Evolutionary conservation across 2,329 filamentous ascomycete species (phyloP), one percentile per base, ranked within the genome.

Genomic region (Tolypocladium cylindrosporum): DNA sequence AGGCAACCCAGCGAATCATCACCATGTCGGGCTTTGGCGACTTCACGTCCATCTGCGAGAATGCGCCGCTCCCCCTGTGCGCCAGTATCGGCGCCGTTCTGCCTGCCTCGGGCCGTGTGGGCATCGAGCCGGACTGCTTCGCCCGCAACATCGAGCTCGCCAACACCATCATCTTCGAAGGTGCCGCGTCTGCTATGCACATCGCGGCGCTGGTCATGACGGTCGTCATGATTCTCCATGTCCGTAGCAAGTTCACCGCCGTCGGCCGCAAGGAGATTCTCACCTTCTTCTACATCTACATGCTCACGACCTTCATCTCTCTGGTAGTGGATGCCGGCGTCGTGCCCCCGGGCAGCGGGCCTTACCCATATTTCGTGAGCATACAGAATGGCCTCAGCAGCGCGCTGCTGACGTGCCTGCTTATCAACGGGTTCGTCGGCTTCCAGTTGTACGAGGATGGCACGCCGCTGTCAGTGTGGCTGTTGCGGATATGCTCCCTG

Each of bases 401-500:
- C 41, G 90, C 94, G 1, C 81, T 96, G 36, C 88, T 94, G 70
- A 93, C 91, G 34, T 95, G 89, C 71, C 79, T 99, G 58, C 78
- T 97, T 66, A 92, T 99, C 78, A 97, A 97, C 72, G 94, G 94
- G 50, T 99, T 99, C 69, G 93, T 99, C 57, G 94, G 94, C 40
- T 99, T 99, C 74, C 94, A 97, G 74, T 80, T 99, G 14, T 99
- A 99, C 72, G 94, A 99, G 74, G 94, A 99, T 68, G 94, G 94
- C 55, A 99, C 94, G 1, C 87, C 88, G 2, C 78, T 97, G 45
- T 97, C 92, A 0, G 87, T 99, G 50, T 99, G 94, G 94, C 85
- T 97, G 65, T 78, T 99, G 61, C 87, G 93, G 56, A 75, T 90
- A 37, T 86, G 84, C 69, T 96, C 90, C 2, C 74, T 88, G 19